Evolutionary conservation across 805 yeast species (phyloP), one percentile per base, ranked within the genome.

Genomic region (Kluyveromyces siamensis): DNA sequence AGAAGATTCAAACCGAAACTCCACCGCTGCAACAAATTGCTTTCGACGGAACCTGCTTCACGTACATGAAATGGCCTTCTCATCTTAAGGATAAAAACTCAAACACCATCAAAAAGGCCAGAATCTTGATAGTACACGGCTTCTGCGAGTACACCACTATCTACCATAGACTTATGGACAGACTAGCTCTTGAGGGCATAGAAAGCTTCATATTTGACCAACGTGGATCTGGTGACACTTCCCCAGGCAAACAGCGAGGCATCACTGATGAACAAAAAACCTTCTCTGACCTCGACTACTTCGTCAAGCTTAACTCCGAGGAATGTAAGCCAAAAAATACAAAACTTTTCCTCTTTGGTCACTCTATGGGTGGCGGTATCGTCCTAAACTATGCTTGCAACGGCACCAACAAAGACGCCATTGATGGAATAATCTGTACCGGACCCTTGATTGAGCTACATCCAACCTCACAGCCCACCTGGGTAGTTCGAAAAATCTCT

Each of bases 311-410:
- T 56, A 61, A 51, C 54, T 38, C 56, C 19, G 44, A 52, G 27
- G 60, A 61, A 33, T 55, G 59, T 18, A 41, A 59, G 27, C 55
- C 50, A 9, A 50, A 51, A 16, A 48, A 55, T 1, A 63, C 62
- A 6, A 61, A 60, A 37, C 55, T 84, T 33, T 74, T 70, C 55
- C 58, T 86, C 42, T 69, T 76, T 58, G 89, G 91, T 1, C 87
- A 81, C 54, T 84, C 89, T 9, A 84, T 86, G 90, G 95, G 95
- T 45, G 91, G 91, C 18, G 90, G 84, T 0, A 79, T 85, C 45
- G 70, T 69, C 0, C 66, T 85, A 49, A 82, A 81, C 62, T 84
- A 85, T 60, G 80, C 77, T 3, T 71, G 78, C 37, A 59, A 61
- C 33, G 90, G 90, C 2, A 74, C 69, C 50, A 66, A 72, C 57